A percentile compares a stretch with the other conserved stretches of the same genome.
phyloP scores from a whole-genome alignment of 805 yeast genomes.

The Cyberlindnera veronae region DNA sequence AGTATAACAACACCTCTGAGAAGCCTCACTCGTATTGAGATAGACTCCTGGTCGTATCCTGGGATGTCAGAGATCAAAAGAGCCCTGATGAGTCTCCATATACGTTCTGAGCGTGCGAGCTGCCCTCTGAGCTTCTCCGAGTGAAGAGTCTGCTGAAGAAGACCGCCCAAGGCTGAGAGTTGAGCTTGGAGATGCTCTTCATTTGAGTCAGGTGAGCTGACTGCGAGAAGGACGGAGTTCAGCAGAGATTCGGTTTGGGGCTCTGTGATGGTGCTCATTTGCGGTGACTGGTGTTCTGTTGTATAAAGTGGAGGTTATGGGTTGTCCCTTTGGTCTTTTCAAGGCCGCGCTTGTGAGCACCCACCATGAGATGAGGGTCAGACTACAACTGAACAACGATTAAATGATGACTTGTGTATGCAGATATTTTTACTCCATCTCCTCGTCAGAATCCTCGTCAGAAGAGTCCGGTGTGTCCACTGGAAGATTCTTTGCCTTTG shows the following conservation, averaged over 20 bases:
- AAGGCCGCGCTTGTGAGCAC: no score
- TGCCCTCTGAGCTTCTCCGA: slow-evolving; percentile 27
- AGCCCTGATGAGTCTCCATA: slow-evolving; percentile 28
- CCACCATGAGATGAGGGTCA: no score
- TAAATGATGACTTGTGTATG: no score
- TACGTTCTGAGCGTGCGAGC: slow-evolving; percentile 23
- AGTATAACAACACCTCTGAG: slow-evolving; percentile 47
- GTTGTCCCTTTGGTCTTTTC: no score
- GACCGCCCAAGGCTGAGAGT: slow-evolving; percentile 4
- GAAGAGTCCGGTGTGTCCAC: slow-evolving; percentile 7
- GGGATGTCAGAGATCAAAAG: slow-evolving; percentile 8
- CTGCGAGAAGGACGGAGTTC: slow-evolving; percentile 1
- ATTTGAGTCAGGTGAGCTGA: not conserved
- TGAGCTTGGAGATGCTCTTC: slow-evolving; percentile 1
- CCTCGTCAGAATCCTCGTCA: slow-evolving; percentile 4
- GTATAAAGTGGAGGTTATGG: not conserved
- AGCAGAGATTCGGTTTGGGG: slow-evolving; percentile 1
- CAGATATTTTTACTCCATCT: slow-evolving; percentile 9
- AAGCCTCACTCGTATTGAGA: slow-evolving; percentile 29
- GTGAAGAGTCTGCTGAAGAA: slow-evolving; percentile 11
- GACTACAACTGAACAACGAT: not conserved
- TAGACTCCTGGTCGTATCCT: not conserved
- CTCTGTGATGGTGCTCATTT: not conserved
- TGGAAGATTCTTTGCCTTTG: slow-evolving; percentile 14
- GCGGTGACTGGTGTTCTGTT: not conserved